These are phyloP conservation scores for Zoysia matrella DNA, from an alignment of 202 grass and related monocot genomes.

Conservation along the genomic window DNA sequence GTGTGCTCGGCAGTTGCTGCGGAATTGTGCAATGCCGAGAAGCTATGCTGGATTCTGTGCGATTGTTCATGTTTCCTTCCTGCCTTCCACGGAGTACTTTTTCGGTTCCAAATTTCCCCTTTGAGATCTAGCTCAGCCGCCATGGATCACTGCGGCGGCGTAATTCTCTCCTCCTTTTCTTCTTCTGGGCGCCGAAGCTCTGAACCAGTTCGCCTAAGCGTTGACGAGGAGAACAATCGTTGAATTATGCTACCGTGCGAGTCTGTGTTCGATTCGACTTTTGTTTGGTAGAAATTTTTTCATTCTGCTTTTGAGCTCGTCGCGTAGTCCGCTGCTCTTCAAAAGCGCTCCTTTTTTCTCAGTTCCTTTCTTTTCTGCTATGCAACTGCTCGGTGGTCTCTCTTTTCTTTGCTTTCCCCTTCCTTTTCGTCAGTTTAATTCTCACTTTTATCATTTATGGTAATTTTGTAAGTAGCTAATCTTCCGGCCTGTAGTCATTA, in stretches of 20 bases:
- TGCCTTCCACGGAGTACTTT: not conserved
- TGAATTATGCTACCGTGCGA: not conserved
- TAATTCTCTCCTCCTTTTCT: not conserved
- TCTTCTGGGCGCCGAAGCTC: not conserved
- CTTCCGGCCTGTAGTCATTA: conserved; percentile 10
- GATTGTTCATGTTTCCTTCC: not conserved
- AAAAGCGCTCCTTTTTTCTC: conserved; percentile 34
- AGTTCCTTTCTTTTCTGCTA: conserved; percentile 15
- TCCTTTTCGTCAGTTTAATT: conserved; percentile 26
- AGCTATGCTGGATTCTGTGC: not conserved
- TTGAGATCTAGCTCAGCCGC: conserved; percentile 17
- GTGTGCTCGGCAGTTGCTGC: not conserved
- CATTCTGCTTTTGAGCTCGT: not conserved
- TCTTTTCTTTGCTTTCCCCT: not conserved
- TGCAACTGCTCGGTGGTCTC: conserved; percentile 34
- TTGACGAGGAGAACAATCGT: not conserved
- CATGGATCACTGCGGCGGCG: not conserved
- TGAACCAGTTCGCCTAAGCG: not conserved
- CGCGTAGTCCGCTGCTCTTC: conserved; percentile 5
- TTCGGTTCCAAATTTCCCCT: not conserved
- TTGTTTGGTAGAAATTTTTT: not conserved
- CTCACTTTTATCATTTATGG: not conserved
- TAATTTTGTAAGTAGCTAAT: conserved; percentile 8
- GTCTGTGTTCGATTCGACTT: conserved; percentile 16
- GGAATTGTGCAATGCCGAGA: conserved; percentile 46